Evolutionary conservation across 2,329 filamentous ascomycete genomes (phyloP).

Genomic region (Fusarium coicis): DNA sequence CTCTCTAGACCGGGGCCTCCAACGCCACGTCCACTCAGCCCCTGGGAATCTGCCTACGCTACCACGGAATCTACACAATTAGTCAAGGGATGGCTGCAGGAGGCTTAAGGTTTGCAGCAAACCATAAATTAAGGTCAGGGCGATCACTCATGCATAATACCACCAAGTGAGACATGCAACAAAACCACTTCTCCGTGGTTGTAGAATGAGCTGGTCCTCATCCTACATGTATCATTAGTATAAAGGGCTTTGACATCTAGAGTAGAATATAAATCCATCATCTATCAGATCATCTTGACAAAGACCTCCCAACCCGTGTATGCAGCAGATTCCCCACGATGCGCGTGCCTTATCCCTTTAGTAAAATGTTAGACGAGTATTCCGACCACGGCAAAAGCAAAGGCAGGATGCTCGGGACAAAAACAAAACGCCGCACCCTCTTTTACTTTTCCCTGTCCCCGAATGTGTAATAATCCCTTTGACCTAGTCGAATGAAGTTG

Average conservation of each 20-base stretch:
- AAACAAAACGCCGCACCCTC: conserved; percentile 44
- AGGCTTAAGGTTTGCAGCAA: conserved; percentile 1
- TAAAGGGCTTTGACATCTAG: conserved; percentile 11
- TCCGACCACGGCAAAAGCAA: conserved; percentile 13
- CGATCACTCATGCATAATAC: background rate
- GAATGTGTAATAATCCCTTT: conserved; percentile 25
- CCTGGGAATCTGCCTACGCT: conserved; percentile 25
- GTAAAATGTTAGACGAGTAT: conserved; percentile 23
- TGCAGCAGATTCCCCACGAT: conserved; percentile 26
- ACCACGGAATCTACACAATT: background rate
- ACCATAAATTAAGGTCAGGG: background rate
- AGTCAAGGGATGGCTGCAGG: conserved; percentile 2
- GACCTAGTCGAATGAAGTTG: conserved; percentile 32
- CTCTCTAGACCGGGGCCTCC: conserved; percentile 35
- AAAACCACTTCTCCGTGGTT: conserved; percentile 22
- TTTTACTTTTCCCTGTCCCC: conserved; percentile 30
- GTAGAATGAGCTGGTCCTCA: conserved; percentile 27
- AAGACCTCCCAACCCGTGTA: conserved; percentile 16
- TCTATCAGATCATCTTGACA: conserved; percentile 40
- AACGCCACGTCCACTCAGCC: conserved; percentile 24
- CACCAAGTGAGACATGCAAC: background rate
- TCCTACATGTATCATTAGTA: conserved; percentile 39
- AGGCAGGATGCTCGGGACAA: conserved; percentile 19
- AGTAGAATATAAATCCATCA: conserved; percentile 21
- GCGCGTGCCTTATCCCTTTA: conserved; percentile 19